Evolutionary conservation across 805 yeast species (phyloP).

Genomic region (Wickerhamiella parazyma): DNA sequence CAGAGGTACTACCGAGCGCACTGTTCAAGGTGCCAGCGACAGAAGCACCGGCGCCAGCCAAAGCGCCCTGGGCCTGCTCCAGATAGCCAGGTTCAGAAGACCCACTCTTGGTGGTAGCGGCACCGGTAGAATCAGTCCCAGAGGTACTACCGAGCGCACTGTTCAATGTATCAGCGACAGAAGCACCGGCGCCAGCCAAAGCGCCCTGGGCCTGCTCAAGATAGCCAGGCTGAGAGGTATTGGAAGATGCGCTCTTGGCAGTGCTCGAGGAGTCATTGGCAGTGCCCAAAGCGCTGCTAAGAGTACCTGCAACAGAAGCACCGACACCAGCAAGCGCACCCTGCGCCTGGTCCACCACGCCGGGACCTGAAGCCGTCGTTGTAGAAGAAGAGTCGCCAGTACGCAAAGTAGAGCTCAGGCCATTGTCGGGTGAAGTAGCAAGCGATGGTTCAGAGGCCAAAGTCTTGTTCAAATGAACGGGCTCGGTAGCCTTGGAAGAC

Average conservation of each 20-base stretch:
- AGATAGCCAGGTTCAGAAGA: too few species aligned
- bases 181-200: conserved; percentile 5
- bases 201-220: conserved; percentile 1
- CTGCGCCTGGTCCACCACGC: neutral
- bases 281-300: neutral
- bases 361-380: too few species aligned
- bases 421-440: too few species aligned
- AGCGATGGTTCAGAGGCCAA: too few species aligned
- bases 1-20: too few species aligned
- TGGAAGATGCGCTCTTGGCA: neutral
- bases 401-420: neutral
- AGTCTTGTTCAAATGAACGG: neutral
- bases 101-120: too few species aligned
- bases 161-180: neutral
- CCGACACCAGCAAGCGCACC: conserved; percentile 3
- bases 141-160: conserved; percentile 1
- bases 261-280: neutral
- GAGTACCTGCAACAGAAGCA: neutral
- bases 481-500: too few species aligned
- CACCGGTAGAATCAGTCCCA: too few species aligned
- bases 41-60: too few species aligned
- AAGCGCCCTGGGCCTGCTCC: too few species aligned
- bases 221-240: neutral
- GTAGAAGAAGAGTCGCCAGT: neutral
- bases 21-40: neutral